Evolutionary conservation across 208 protist species (phyloP), one percentile per base, ranked within the genome.

Genomic region (Eutreptiella sp.): DNA sequence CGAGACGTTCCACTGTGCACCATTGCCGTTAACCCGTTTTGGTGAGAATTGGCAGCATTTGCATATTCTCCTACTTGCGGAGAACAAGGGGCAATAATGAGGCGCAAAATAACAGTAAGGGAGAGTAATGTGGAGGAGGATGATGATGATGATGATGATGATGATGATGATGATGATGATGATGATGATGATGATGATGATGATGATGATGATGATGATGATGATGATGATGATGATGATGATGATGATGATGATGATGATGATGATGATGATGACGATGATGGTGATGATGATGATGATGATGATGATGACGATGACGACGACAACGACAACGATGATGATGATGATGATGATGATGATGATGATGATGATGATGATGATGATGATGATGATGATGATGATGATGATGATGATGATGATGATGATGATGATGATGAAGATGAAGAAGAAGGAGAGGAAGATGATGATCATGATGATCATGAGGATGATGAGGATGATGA

Each of bases 151-250:
- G 39, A 45, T 39, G 39, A 9, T 45, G 39, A 9, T 45, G 39
- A 9, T 45, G 3, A 4, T 4, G 39, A 9, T 1, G 3, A 45
- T 45, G 3, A 45, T 45, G 39, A 1, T 9, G 39, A 45, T 45
- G 39, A 45, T 9, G 39, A 4, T 45, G 39, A 4, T 39, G 39
- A 4, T 45, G 39, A 39, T 45, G 39, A 4, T 45, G 39, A 4
- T 45, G 39, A 45, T 1, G 39, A 45, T 45, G 39, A 45, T 1
- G 39, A 45, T 45, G 39, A 45, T 1, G 39, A 45, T 45, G 39
- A 45, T 1, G 39, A 45, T 45, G 39, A 45, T 1, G 39, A 45
- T 45, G 39, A 45, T 1, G 39, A 45, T 45, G 39, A 45, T 1
- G 39, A 45, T 45, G 39, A 45, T 1, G 39, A 45, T 45, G 39